These are phyloP conservation scores for Oxyria digyna DNA, from an alignment of 148 eudicot genomes.

Conservation along the genomic window DNA sequence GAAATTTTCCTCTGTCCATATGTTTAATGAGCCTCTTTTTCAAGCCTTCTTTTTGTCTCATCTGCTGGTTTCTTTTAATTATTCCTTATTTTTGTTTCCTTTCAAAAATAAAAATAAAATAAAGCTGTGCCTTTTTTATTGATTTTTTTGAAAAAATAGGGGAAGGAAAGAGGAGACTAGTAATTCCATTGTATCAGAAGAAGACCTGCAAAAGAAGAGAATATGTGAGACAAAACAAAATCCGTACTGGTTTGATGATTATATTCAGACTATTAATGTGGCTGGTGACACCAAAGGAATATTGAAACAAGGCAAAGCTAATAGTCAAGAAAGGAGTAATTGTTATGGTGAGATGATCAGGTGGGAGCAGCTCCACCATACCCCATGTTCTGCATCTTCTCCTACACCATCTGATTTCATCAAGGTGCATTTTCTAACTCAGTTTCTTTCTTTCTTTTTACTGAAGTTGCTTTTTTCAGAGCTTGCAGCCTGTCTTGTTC, in stretches of 20 bases:
- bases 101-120: no score
- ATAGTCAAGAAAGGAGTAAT: background rate
- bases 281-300: conserved; percentile 3
- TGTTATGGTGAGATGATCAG: background rate
- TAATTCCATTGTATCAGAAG: background rate
- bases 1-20: background rate
- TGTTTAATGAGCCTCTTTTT: background rate
- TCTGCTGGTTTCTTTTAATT: background rate
- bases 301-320: background rate
- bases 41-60: background rate
- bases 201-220: background rate
- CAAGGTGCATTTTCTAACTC: background rate
- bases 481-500: background rate
- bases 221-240: background rate
- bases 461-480: conserved; percentile 3
- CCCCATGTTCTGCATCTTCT: background rate
- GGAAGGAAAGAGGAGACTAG: background rate
- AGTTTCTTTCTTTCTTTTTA: background rate
- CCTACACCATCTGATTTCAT: background rate
- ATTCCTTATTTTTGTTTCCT: background rate
- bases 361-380: conserved; percentile 1
- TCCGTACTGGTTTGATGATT: conserved; percentile 6
- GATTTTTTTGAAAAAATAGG: background rate
- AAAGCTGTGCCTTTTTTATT: background rate
- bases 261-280: background rate